phyloP scores from a whole-genome alignment of 768 basidiomycete genomes.

The Lentinula guzmanii region DNA sequence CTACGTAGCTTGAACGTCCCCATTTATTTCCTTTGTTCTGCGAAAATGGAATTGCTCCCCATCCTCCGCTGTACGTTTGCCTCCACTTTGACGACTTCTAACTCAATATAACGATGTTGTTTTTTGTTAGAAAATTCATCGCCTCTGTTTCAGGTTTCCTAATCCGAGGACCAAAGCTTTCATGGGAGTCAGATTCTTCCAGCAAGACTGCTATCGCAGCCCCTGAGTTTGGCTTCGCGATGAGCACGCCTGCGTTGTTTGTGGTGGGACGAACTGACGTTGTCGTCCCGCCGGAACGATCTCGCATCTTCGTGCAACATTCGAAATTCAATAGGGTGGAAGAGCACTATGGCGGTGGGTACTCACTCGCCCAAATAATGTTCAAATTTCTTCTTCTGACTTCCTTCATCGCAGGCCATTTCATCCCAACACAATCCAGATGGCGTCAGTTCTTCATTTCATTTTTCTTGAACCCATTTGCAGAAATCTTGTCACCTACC shows the following conservation, averaged over 20 bases:
- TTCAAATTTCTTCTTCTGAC: neutral
- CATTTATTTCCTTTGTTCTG: slow-evolving; percentile 1
- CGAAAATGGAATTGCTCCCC: slow-evolving; percentile 3
- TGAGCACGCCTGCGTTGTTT: neutral
- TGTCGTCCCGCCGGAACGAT: slow-evolving; percentile 1
- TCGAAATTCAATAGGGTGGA: neutral
- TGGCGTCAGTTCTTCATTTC: slow-evolving; percentile 1
- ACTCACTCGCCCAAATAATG: neutral
- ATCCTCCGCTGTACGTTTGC: slow-evolving; percentile 1
- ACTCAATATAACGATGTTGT: neutral
- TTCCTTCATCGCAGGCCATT: neutral
- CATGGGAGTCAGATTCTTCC: neutral
- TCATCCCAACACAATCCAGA: slow-evolving; percentile 1
- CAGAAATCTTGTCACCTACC: neutral
- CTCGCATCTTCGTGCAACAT: neutral
- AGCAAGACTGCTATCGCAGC: neutral
- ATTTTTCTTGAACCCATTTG: neutral
- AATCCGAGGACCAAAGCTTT: slow-evolving; percentile 2
- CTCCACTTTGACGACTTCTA: neutral
- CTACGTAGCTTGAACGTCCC: slow-evolving; percentile 2
- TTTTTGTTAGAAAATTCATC: neutral
- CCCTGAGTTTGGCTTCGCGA: neutral
- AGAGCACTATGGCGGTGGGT: neutral
- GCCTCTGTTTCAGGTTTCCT: slow-evolving; percentile 4
- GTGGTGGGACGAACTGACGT: slow-evolving; percentile 1